Conservation (phyloP, 2,329 filamentous ascomycete species). For the Pyricularia grisea region DNA sequence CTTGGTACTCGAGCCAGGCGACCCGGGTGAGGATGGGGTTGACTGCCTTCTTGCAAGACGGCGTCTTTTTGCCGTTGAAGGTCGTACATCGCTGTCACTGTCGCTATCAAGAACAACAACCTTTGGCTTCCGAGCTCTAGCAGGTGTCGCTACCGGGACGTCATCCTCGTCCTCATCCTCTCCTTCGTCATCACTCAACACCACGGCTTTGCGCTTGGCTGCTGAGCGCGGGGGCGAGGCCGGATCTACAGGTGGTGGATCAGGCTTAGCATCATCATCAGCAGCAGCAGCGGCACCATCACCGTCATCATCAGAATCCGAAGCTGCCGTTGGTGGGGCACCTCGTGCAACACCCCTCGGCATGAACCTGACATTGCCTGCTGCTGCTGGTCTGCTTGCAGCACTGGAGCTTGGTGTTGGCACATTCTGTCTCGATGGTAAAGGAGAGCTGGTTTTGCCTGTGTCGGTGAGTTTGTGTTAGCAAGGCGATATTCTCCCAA, state of each 20-base stretch:
- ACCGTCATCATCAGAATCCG: neutral
- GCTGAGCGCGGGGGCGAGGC: neutral
- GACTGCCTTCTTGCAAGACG: neutral
- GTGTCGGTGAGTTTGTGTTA: neutral
- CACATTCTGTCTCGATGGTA: neutral
- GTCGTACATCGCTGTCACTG: neutral
- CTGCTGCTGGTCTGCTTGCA: neutral
- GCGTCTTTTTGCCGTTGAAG: neutral
- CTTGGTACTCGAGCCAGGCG: neutral
- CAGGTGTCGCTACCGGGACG: neutral
- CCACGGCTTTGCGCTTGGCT: neutral
- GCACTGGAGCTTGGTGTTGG: neutral
- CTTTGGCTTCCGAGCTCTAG: neutral
- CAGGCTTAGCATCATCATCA: slow-evolving; percentile 7
- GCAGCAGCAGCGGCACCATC: slow-evolving; percentile 2
- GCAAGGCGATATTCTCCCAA: neutral
- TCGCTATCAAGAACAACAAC: neutral
- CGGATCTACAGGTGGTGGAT: neutral
- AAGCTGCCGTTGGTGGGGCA: neutral
- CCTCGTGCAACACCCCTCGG: neutral
- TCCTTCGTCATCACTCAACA: neutral
- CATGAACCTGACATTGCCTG: neutral
- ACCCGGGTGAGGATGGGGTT: neutral
- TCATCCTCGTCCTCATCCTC: neutral
- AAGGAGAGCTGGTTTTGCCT: neutral